Conservation (phyloP, 2,329 filamentous ascomycete genomes). For the Colletotrichum chrysophilum region DNA sequence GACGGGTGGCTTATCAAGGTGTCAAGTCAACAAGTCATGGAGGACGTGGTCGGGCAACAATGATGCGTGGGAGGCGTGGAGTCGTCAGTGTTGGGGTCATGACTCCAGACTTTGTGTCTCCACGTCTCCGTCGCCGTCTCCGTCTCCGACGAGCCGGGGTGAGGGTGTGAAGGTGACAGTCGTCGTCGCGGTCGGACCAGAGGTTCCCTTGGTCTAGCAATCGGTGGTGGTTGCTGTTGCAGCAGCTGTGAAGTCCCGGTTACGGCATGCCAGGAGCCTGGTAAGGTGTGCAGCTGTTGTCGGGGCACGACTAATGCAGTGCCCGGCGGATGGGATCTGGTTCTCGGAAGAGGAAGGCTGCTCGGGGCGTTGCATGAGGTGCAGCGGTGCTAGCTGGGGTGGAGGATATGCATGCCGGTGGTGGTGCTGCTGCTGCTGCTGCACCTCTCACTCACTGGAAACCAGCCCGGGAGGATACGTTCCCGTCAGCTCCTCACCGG, state of each 20-base stretch:
- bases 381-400: neutral
- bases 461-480: neutral
- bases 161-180: neutral
- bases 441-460: neutral
- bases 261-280: slow-evolving; percentile 6
- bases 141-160: neutral
- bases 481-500: neutral
- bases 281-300: neutral
- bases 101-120: slow-evolving; percentile 3
- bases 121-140: neutral
- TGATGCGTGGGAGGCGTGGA: neutral
- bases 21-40: neutral
- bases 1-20: neutral
- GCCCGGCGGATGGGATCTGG: neutral
- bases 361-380: neutral
- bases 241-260: neutral
- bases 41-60: neutral
- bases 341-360: neutral
- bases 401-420: neutral
- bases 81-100: slow-evolving; percentile 14
- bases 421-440: neutral
- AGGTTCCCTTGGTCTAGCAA: neutral
- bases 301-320: neutral
- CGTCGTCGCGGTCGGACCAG: slow-evolving; percentile 1
- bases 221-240: neutral